Conservation (phyloP, 176 grass and related monocot species). For the Triticum turgidum region DNA sequence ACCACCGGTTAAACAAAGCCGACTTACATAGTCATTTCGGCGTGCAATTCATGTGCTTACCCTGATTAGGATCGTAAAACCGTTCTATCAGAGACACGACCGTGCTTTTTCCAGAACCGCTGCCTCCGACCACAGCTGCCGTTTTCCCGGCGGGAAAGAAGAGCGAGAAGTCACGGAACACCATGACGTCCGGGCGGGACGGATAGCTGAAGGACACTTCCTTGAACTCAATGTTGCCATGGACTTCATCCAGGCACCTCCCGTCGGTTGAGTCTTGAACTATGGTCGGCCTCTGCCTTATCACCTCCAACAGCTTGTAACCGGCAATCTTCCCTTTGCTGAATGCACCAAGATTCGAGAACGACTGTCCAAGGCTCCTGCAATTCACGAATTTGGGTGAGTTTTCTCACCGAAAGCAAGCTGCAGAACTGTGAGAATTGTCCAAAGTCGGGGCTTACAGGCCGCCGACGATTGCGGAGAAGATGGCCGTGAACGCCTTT, state of each 20-base stretch:
- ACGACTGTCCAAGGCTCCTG: conserved; percentile 89
- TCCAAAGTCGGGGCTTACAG: conserved; percentile 45
- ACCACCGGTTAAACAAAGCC: background rate
- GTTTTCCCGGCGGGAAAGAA: conserved; percentile 87
- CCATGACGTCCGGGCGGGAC: conserved; percentile 70
- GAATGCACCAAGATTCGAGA: conserved; percentile 87
- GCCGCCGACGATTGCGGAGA: conserved; percentile 84
- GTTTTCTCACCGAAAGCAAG: background rate
- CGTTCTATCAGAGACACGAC: conserved; percentile 78
- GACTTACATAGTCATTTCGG: background rate
- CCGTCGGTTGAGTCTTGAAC: conserved; percentile 60
- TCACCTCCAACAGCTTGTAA: conserved; percentile 86
- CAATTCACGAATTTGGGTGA: conserved; percentile 11
- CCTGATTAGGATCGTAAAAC: conserved; percentile 90
- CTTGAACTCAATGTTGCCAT: conserved; percentile 91
- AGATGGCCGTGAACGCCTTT: conserved; percentile 85
- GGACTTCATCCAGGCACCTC: conserved; percentile 63
- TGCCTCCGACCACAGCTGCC: conserved; percentile 67
- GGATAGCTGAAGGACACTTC: conserved; percentile 82
- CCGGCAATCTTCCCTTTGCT: conserved; percentile 90
- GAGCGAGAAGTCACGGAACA: conserved; percentile 86
- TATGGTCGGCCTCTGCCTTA: conserved; percentile 77
- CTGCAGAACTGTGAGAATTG: background rate
- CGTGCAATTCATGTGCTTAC: conserved; percentile 30
- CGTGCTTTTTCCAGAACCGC: conserved; percentile 91